Evolutionary conservation across 345 rosid genomes (phyloP).

Genomic region (Eucalyptus caleyi): DNA sequence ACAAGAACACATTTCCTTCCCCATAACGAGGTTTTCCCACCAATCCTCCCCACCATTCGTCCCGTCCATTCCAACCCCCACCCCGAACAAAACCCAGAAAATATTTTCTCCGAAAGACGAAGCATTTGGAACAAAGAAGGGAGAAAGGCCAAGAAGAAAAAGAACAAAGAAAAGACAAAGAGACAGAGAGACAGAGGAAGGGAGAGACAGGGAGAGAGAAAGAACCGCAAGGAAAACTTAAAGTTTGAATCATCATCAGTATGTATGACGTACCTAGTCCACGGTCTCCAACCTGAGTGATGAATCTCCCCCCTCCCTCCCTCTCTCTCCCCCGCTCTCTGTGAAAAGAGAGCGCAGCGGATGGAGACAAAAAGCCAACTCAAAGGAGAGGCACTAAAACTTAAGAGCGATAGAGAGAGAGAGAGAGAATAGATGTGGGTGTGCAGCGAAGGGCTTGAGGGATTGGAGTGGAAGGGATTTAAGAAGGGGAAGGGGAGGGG

Average conservation of each 20-base stretch:
- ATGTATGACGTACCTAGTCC: not conserved
- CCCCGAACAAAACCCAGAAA: not conserved
- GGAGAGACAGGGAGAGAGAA: not conserved
- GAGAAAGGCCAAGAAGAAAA: not conserved
- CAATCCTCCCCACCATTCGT: not conserved
- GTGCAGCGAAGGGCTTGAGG: not conserved
- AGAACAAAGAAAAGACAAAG: not conserved
- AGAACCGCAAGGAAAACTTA: not conserved
- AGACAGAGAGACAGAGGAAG: not conserved
- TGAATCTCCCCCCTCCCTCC: not conserved
- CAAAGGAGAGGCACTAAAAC: not conserved
- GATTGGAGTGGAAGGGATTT: fast-evolving
- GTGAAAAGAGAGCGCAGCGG: not conserved
- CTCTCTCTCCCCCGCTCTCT: not conserved
- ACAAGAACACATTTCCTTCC: not conserved
- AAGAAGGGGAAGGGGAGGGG: too few species aligned
- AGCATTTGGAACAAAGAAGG: not conserved
- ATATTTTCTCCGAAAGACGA: not conserved
- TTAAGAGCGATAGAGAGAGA: not conserved
- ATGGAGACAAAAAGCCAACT: not conserved
- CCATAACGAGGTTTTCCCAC: not conserved
- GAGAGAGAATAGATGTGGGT: not conserved
- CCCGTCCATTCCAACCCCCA: not conserved
- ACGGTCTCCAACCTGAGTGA: not conserved
- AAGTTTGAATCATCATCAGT: not conserved